Percentiles rank a stretch among this genome's conserved stretches.
Evolutionary conservation across 768 basidiomycete species (phyloP).

Genomic region (Leccinellum albellum): DNA sequence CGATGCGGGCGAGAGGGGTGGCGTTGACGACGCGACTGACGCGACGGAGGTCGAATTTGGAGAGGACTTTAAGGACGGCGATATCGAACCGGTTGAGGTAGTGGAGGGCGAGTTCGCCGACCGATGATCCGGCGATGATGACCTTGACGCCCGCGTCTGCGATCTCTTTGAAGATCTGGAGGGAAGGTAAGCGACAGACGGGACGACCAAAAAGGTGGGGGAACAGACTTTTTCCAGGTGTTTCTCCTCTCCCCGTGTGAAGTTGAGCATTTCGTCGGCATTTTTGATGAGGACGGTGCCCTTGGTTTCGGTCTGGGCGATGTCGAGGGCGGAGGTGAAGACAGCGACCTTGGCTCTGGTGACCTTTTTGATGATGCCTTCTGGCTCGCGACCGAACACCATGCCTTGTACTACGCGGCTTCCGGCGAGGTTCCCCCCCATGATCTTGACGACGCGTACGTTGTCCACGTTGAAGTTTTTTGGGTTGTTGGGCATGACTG

Average conservation of each 20-base stretch:
- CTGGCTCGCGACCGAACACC: constrained; percentile 96
- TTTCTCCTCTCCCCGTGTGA: constrained; percentile 93
- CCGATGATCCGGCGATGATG: constrained; percentile 86
- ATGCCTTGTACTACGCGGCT: constrained; percentile 94
- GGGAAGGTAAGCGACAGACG: background rate
- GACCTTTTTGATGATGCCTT: constrained; percentile 83
- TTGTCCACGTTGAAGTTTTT: constrained; percentile 98
- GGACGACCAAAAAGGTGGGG: no score
- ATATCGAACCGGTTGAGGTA: constrained; percentile 93
- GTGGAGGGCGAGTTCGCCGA: constrained; percentile 95
- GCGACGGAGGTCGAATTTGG: constrained; percentile 95
- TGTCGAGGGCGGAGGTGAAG: constrained; percentile 89
- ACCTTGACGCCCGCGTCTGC: constrained; percentile 93
- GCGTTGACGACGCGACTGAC: constrained; percentile 94
- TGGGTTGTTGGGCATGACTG: constrained; percentile 84
- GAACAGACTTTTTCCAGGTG: constrained; percentile 78
- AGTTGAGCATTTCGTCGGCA: constrained; percentile 96
- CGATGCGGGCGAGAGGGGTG: constrained; percentile 92
- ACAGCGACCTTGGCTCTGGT: constrained; percentile 90
- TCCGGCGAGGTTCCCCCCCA: constrained; percentile 84
- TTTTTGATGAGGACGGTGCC: constrained; percentile 95
- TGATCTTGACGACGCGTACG: constrained; percentile 96
- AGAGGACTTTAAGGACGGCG: constrained; percentile 94
- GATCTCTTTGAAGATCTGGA: constrained; percentile 94
- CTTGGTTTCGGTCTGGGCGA: constrained; percentile 97